Conservation (phyloP, 1,284 basidiomycete species). For the Cystobasidiaceae sp. region DNA sequence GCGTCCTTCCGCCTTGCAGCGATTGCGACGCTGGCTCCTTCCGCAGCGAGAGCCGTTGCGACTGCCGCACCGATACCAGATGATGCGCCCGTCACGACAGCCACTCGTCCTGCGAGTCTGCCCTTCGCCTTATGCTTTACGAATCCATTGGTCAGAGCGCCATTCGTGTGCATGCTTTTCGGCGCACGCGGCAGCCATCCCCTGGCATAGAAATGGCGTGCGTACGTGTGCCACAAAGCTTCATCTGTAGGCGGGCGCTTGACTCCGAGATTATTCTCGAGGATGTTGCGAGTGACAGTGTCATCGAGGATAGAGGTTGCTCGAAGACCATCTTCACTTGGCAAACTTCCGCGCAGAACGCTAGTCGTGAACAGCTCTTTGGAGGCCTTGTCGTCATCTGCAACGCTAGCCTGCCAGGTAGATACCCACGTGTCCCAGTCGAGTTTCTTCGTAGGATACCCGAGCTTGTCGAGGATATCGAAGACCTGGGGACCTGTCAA, state of each 20-base stretch:
- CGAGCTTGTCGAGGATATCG: constrained; percentile 41
- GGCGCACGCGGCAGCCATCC: constrained; percentile 43
- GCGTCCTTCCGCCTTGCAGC: constrained; percentile 42
- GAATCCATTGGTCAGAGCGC: too few species aligned
- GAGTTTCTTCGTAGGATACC: constrained; percentile 41
- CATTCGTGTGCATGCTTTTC: constrained; percentile 30
- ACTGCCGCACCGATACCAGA: constrained; percentile 48
- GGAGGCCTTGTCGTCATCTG: constrained; percentile 32
- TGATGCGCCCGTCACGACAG: constrained; percentile 48
- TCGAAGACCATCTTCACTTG: constrained; percentile 39
- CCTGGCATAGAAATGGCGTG: constrained; percentile 44
- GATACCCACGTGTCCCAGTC: constrained; percentile 44
- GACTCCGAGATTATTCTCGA: constrained; percentile 30
- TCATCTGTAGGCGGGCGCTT: constrained; percentile 42
- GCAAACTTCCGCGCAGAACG: constrained; percentile 44
- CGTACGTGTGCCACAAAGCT: constrained; percentile 42
- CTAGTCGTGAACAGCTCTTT: constrained; percentile 41
- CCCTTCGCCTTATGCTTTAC: too few species aligned
- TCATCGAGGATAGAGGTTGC: constrained; percentile 43
- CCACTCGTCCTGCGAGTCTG: constrained; percentile 44
- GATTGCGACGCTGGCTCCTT: constrained; percentile 40
- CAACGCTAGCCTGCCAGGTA: constrained; percentile 42
- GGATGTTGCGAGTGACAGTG: constrained; percentile 40
- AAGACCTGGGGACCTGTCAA: constrained; percentile 41
- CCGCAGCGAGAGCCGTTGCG: constrained; percentile 36